Evolutionary conservation across 139 green algal genomes (phyloP).

Genomic region (Chlamydomonas sp.): DNA sequence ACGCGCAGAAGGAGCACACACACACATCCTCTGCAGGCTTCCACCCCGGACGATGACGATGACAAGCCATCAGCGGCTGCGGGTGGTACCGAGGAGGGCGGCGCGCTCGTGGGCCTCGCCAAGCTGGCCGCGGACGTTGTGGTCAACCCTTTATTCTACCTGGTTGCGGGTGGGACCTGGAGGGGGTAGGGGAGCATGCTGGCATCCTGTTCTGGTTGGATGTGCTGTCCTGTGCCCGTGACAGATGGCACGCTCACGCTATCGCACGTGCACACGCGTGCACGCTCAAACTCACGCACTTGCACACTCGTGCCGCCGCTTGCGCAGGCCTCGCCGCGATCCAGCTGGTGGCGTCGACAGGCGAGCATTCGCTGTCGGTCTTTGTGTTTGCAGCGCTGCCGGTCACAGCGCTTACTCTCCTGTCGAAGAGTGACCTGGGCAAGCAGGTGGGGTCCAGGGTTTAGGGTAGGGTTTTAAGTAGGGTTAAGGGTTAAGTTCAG

Average conservation of each 20-base stretch:
- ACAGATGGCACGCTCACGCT: neutral
- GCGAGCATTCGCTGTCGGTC: conserved; percentile 37
- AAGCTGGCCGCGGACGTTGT: neutral
- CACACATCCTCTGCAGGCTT: too few species aligned
- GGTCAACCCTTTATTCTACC: conserved; percentile 4
- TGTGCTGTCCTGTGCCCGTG: neutral
- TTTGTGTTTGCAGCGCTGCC: conserved; percentile 42
- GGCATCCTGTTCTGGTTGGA: neutral
- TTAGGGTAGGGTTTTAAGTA: neutral
- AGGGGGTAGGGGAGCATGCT: neutral
- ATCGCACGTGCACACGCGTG: neutral
- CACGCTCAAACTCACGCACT: neutral
- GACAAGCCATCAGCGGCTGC: too few species aligned
- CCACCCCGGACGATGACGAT: too few species aligned
- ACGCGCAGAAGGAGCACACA: too few species aligned
- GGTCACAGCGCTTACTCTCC: conserved; percentile 38
- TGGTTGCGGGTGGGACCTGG: conserved; percentile 2
- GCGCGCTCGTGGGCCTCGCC: too few species aligned
- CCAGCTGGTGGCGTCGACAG: conserved; percentile 37
- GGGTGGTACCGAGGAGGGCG: too few species aligned
- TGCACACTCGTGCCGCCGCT: neutral
- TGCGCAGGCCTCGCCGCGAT: conserved; percentile 32
- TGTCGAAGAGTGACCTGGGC: conserved; percentile 51
- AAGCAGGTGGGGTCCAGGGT: conserved; percentile 14
- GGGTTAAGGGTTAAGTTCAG: neutral